Evolutionary conservation across 176 grass and related monocot genomes (phyloP).

Genomic region (Rhynchospora breviuscula): DNA sequence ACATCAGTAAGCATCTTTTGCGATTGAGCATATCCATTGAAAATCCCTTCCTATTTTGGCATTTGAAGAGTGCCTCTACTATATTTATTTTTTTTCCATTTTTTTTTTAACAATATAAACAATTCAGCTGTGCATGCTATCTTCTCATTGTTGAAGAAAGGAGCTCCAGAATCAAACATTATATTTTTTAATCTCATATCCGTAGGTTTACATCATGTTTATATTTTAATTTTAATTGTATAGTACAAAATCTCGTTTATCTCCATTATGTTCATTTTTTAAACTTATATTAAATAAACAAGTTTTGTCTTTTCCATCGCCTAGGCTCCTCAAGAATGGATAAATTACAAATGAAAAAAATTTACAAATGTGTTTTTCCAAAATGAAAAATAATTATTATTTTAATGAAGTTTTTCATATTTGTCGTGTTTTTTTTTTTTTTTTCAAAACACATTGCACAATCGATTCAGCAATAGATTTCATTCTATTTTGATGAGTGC

Average conservation of each 20-base stretch:
- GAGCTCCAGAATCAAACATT: constrained; percentile 68
- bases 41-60: not conserved
- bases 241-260: not conserved
- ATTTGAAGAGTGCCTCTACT: not conserved
- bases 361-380: no score
- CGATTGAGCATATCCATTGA: no score
- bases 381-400: no score
- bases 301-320: not conserved
- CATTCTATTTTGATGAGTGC: no score
- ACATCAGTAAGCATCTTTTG: no score
- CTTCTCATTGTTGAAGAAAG: constrained; percentile 59
- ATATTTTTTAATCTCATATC: constrained; percentile 92
- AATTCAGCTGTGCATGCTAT: constrained; percentile 89
- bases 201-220: constrained; percentile 31
- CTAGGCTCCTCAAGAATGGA: constrained; percentile 79
- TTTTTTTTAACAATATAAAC: constrained; percentile 29
- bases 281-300: not conserved
- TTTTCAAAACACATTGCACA: no score
- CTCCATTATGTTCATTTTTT: not conserved
- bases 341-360: no score
- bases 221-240: not conserved
- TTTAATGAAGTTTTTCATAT: no score
- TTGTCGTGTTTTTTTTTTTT: no score
- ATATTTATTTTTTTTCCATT: constrained; percentile 15
- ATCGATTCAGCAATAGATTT: no score